phyloP scores from a whole-genome alignment of 164 flowering plant genomes.

The Berberis thunbergii region DNA sequence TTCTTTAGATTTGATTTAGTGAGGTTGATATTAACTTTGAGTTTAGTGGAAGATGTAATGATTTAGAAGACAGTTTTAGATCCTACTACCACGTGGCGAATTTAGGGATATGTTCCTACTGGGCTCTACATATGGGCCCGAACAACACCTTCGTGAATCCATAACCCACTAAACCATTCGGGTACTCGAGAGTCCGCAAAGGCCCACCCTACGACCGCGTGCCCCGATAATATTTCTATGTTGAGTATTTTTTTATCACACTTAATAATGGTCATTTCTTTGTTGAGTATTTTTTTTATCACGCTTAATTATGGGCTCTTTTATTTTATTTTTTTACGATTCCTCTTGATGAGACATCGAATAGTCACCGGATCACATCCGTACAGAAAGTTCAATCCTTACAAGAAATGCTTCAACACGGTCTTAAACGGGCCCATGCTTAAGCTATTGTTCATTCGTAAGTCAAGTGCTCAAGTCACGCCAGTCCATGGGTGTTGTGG shows the following conservation, averaged over 20 bases:
- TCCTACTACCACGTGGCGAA: background rate
- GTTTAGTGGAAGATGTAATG: background rate
- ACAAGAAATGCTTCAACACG: no score
- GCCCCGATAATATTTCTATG: background rate
- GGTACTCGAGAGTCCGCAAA: background rate
- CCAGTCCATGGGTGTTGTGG: no score
- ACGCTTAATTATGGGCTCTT: background rate
- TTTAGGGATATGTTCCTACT: background rate
- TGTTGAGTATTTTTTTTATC: background rate
- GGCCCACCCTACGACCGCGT: background rate
- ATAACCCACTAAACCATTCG: no score
- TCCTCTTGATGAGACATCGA: background rate
- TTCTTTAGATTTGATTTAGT: background rate
- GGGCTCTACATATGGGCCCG: background rate
- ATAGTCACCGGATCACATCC: background rate
- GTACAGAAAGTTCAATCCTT: no score
- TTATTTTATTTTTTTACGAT: slow-evolving; percentile 3
- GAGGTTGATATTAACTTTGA: background rate
- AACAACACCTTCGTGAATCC: no score
- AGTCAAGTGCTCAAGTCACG: no score
- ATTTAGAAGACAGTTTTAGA: background rate
- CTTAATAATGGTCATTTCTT: background rate
- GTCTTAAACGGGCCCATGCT: no score
- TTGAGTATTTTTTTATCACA: background rate
- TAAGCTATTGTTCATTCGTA: no score